These are phyloP conservation scores for Eucalyptus coolabah DNA, from an alignment of 345 rosid genomes.

Conservation along the genomic window DNA sequence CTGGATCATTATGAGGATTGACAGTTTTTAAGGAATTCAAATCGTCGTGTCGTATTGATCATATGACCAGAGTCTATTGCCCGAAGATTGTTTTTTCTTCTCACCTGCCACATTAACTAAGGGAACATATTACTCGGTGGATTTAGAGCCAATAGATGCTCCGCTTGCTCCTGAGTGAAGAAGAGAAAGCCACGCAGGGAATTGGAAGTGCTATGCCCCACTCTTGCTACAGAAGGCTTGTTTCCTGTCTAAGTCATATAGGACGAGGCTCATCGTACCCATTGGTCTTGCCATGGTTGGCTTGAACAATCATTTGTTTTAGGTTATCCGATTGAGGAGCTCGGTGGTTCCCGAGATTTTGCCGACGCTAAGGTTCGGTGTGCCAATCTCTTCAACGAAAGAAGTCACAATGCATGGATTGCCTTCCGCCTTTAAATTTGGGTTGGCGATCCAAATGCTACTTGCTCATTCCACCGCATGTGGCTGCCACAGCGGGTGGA, in stretches of 20 bases:
- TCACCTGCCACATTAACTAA: not conserved
- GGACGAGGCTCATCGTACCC: not conserved
- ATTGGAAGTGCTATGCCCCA: not conserved
- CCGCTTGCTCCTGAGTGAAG: not conserved
- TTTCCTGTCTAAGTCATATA: not conserved
- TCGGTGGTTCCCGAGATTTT: not conserved
- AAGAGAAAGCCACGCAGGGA: not conserved
- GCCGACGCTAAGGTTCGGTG: not conserved
- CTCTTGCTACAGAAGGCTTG: not conserved
- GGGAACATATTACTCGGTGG: not conserved
- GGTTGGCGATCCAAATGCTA: not conserved
- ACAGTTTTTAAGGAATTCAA: not conserved
- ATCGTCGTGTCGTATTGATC: not conserved
- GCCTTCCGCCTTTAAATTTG: not conserved
- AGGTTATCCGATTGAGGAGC: not conserved
- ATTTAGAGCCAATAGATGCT: not conserved
- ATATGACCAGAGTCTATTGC: not conserved
- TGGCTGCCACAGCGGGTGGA: not conserved
- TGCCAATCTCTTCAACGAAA: not conserved
- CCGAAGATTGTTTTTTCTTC: not conserved
- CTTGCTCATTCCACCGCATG: not conserved
- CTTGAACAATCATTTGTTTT: not conserved
- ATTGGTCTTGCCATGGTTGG: not conserved
- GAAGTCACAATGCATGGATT: not conserved
- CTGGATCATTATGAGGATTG: not conserved